A percentile compares a stretch with the other conserved stretches of the same genome.
Evolutionary conservation across 768 basidiomycete genomes (phyloP).

Genomic region (Candolleomyces aberdarensis): DNA sequence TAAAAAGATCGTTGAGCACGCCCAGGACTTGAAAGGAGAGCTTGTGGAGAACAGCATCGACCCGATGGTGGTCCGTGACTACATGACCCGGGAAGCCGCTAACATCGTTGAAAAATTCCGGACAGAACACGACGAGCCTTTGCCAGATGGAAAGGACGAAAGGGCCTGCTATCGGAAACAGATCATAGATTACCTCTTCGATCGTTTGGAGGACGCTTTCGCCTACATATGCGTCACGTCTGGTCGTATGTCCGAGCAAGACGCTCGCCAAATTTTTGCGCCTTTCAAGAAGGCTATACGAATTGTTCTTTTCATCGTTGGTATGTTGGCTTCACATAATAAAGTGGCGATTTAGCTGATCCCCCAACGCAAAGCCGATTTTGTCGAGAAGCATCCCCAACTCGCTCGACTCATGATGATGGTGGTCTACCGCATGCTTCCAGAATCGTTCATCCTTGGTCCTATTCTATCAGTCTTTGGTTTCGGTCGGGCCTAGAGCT

Average conservation of each 20-base stretch:
- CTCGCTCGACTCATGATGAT: conserved; percentile 21
- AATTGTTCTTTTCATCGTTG: conserved; percentile 5
- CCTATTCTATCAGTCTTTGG: conserved; percentile 31
- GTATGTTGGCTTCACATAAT: neutral
- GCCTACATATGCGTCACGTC: neutral
- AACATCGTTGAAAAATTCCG: neutral
- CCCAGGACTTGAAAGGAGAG: neutral
- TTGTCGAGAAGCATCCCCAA: conserved; percentile 33
- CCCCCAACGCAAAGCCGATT: conserved; percentile 25
- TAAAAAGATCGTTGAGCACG: neutral
- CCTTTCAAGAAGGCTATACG: neutral
- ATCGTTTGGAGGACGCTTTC: conserved; percentile 5
- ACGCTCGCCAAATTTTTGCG: conserved; percentile 1
- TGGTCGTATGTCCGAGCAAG: conserved; percentile 1
- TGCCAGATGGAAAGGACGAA: conserved; percentile 8
- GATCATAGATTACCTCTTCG: conserved; percentile 1
- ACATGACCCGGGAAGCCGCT: conserved; percentile 1
- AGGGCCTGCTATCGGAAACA: conserved; percentile 5
- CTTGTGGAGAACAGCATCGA: neutral
- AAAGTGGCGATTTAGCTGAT: neutral
- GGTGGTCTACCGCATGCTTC: conserved; percentile 22
- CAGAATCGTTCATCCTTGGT: conserved; percentile 25
- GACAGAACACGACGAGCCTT: conserved; percentile 7
- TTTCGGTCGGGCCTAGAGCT: conserved; percentile 27
- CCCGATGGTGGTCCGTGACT: neutral